These are phyloP conservation scores for Metschnikowia kunwiensis DNA, from an alignment of 805 yeast genomes.

Conservation along the genomic window DNA sequence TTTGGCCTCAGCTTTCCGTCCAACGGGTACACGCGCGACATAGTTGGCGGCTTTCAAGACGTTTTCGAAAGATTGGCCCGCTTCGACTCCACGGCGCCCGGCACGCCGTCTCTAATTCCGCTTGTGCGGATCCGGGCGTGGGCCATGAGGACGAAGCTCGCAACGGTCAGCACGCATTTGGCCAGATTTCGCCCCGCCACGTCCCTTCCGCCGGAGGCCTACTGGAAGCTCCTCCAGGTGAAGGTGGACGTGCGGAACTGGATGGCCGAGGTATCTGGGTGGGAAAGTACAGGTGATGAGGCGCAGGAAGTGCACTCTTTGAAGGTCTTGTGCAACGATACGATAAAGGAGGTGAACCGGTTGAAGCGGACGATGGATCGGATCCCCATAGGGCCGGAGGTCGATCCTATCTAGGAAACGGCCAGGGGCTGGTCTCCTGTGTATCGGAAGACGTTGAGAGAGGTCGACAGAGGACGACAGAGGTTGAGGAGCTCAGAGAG, in stretches of 20 bases:
- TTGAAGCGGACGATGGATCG: constrained; percentile 4
- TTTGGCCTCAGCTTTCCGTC: constrained; percentile 1
- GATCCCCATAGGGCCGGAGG: no score
- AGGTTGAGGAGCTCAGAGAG: no score
- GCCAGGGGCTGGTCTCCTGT: no score
- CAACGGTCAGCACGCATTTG: background rate
- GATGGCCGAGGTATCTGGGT: background rate
- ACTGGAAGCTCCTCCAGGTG: constrained; percentile 8
- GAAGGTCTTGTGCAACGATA: background rate
- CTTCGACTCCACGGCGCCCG: background rate
- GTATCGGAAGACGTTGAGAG: no score
- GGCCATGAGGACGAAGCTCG: constrained; percentile 1
- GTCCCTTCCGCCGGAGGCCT: background rate
- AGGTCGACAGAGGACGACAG: no score
- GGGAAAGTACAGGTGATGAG: no score
- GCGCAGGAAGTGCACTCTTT: no score
- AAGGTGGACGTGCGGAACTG: constrained; percentile 4
- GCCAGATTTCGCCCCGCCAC: background rate
- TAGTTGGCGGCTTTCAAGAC: background rate
- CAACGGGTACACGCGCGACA: background rate
- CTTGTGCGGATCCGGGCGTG: background rate
- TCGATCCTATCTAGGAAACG: no score
- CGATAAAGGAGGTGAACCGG: constrained; percentile 2
- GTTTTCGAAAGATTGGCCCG: background rate
- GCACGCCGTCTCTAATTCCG: background rate